Conservation (phyloP, 2,329 filamentous ascomycete genomes). For the Talaromyces sp. region DNA sequence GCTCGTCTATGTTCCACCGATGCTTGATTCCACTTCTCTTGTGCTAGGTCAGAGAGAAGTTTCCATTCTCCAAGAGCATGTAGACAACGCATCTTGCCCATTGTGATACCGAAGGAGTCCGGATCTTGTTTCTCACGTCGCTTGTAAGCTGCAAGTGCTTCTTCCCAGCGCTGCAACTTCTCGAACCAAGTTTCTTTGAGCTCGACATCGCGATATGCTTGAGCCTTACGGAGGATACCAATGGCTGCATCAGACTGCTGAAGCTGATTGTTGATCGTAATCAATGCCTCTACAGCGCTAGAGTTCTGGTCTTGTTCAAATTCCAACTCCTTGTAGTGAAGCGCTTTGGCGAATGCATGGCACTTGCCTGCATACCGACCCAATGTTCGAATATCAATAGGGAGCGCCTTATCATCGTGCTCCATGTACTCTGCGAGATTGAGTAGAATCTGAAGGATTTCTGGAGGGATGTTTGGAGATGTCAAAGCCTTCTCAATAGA, state of each 20-base stretch:
- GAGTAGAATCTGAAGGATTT: conserved; percentile 87
- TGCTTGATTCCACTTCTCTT: conserved; percentile 92
- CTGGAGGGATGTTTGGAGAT: conserved; percentile 91
- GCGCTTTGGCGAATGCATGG: conserved; percentile 94
- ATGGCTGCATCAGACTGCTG: conserved; percentile 98
- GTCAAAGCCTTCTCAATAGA: conserved; percentile 95
- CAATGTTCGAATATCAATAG: conserved; percentile 92
- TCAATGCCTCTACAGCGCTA: conserved; percentile 91
- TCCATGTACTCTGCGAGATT: conserved; percentile 99
- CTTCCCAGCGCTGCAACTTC: conserved; percentile 96
- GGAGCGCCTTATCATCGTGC: conserved; percentile 95
- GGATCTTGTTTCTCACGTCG: conserved; percentile 74
- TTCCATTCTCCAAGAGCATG: conserved; percentile 99
- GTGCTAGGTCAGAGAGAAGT: conserved; percentile 78
- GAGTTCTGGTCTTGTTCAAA: conserved; percentile 97
- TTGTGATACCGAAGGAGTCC: conserved; percentile 87
- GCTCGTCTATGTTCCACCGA: conserved; percentile 81
- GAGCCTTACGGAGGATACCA: conserved; percentile 92
- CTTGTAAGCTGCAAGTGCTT: conserved; percentile 88
- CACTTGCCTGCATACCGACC: conserved; percentile 95
- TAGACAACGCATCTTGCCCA: conserved; percentile 99
- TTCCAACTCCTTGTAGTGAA: conserved; percentile 98
- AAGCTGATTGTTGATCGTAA: conserved; percentile 98
- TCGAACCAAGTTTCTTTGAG: conserved; percentile 99
- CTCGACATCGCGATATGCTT: conserved; percentile 93